A percentile compares a stretch with the other conserved stretches of the same genome.
Conservation (phyloP, 2,329 filamentous ascomycete species). For the Aspergillus floridensis region DNA sequence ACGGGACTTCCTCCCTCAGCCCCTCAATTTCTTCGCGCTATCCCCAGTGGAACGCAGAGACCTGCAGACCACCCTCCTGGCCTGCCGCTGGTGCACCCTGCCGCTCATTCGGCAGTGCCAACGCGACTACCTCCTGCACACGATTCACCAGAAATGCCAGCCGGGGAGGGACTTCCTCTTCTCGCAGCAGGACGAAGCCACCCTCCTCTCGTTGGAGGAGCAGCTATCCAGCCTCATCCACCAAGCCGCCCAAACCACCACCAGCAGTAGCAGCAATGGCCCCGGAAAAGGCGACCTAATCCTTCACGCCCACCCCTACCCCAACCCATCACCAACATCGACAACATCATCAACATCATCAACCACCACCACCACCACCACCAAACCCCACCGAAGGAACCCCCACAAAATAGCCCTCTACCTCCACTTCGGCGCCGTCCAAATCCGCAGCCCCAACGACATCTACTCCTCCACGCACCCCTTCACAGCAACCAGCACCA, state of each 20-base stretch:
- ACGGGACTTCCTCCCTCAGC: slow-evolving; percentile 39
- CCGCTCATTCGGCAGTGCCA: slow-evolving; percentile 41
- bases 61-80: slow-evolving; percentile 38
- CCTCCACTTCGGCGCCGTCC: slow-evolving; percentile 38
- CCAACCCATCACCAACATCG: too few species aligned
- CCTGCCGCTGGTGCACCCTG: slow-evolving; percentile 43
- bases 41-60: slow-evolving; percentile 25
- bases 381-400: not conserved
- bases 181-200: slow-evolving; percentile 14
- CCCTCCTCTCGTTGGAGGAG: slow-evolving; percentile 22
- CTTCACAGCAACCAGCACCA: slow-evolving; percentile 29
- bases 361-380: slow-evolving; percentile 1
- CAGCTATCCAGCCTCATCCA: slow-evolving; percentile 20
- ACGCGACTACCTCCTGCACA: slow-evolving; percentile 37
- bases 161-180: slow-evolving; percentile 25
- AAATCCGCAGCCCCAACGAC: slow-evolving; percentile 29
- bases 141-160: slow-evolving; percentile 29
- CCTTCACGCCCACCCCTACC: slow-evolving; percentile 16
- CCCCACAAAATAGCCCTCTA: slow-evolving; percentile 33
- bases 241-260: slow-evolving; percentile 19
- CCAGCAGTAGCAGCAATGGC: not conserved
- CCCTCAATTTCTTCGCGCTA: slow-evolving; percentile 34
- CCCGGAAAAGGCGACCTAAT: slow-evolving; percentile 33
- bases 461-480: slow-evolving; percentile 32
- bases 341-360: too few species aligned